Evolutionary conservation across 805 yeast species (phyloP).

Genomic region (Soucietia sequanensis): DNA sequence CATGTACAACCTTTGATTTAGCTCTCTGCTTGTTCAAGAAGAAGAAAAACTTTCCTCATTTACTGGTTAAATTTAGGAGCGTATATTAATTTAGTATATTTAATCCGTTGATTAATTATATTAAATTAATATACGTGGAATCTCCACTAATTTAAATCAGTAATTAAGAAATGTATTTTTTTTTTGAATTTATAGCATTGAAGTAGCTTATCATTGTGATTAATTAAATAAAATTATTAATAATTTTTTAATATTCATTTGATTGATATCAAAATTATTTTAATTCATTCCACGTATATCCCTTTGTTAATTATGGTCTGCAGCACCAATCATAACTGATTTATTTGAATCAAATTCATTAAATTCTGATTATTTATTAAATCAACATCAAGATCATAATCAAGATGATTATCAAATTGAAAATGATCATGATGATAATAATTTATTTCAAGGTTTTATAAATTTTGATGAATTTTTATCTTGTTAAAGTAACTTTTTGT

Average conservation of each 20-base stretch:
- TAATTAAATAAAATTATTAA: constrained; percentile 1
- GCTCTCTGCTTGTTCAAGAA: constrained; percentile 31
- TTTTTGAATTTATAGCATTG: constrained; percentile 28
- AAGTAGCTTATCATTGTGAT: constrained; percentile 25
- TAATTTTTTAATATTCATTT: constrained; percentile 7
- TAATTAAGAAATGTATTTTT: background rate
- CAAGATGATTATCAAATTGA: background rate
- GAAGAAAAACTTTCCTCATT: background rate
- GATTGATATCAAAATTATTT: background rate
- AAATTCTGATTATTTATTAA: background rate
- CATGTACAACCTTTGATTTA: constrained; percentile 8
- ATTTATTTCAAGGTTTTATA: constrained; percentile 4
- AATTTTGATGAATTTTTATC: constrained; percentile 33
- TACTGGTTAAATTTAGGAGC: constrained; percentile 6
- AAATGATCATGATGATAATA: background rate
- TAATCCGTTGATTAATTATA: constrained; percentile 10
- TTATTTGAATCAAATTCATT: constrained; percentile 12
- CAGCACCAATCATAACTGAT: constrained; percentile 36
- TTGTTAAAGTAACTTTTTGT: constrained; percentile 11
- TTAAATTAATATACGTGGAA: constrained; percentile 25
- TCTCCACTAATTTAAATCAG: constrained; percentile 8
- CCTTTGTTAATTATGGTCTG: constrained; percentile 29
- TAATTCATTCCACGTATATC: constrained; percentile 10
- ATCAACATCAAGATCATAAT: background rate
- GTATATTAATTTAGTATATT: constrained; percentile 19